Conservation (phyloP, 1,284 basidiomycete species). For the Trametes sp. region DNA sequence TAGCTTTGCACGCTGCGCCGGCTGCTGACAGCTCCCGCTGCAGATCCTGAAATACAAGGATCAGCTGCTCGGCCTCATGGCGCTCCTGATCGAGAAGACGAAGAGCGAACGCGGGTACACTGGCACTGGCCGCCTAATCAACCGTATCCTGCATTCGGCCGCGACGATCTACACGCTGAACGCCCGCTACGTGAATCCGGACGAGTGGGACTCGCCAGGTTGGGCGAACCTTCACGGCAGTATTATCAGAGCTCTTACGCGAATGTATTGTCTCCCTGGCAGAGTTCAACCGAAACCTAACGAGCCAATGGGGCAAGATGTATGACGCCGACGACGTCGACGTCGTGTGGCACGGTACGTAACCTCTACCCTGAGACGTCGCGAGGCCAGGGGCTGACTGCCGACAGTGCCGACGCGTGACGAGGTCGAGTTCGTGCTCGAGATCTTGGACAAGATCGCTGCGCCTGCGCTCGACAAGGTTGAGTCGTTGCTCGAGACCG, state of each 20-base stretch:
- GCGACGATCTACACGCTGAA: conserved; percentile 85
- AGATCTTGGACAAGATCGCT: conserved; percentile 78
- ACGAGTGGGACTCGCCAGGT: conserved; percentile 86
- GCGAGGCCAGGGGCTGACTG: conserved; percentile 3
- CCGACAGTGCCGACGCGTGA: conserved; percentile 66
- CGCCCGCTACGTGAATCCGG: conserved; percentile 83
- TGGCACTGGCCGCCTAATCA: conserved; percentile 82
- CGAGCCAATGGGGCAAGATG: conserved; percentile 84
- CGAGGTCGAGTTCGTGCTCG: conserved; percentile 86
- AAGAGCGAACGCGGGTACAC: conserved; percentile 92
- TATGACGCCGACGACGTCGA: conserved; percentile 84
- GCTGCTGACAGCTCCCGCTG: conserved; percentile 2
- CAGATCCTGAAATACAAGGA: conserved; percentile 78
- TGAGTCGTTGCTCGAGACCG: conserved; percentile 66
- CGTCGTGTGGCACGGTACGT: conserved; percentile 88
- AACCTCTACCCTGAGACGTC: background rate
- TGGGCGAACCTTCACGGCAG: conserved; percentile 16
- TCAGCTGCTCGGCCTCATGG: conserved; percentile 74
- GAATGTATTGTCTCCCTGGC: conserved; percentile 1
- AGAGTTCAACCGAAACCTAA: conserved; percentile 81
- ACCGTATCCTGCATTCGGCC: conserved; percentile 81
- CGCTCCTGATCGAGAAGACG: conserved; percentile 78
- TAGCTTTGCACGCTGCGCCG: conserved; percentile 11
- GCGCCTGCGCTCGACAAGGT: conserved; percentile 74
- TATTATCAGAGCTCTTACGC: conserved; percentile 6